Conservation (phyloP, 2,329 filamentous ascomycete genomes). For the Cladorrhinum sp. region DNA sequence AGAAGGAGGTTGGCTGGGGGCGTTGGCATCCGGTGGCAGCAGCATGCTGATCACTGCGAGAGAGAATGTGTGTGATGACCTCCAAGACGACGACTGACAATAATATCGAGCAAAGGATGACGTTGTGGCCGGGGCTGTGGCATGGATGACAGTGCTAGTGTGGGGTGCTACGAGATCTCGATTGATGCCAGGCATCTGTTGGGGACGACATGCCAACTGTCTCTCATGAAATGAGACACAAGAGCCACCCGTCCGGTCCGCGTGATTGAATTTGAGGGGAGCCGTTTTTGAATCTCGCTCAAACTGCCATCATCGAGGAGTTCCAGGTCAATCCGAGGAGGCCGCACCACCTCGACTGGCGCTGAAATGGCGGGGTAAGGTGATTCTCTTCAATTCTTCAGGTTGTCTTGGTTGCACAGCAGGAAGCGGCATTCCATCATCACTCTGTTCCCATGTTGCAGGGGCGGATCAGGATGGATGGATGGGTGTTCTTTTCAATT, state of each 20-base stretch:
- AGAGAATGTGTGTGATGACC: constrained; percentile 1
- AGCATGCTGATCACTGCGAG: background rate
- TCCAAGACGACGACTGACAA: background rate
- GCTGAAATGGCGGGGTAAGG: constrained; percentile 3
- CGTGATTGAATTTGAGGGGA: background rate
- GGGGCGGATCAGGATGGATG: background rate
- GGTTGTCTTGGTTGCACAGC: background rate
- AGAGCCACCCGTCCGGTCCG: background rate
- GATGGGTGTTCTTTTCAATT: background rate
- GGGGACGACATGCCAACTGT: background rate
- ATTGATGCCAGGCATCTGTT: background rate
- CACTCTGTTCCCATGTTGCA: background rate
- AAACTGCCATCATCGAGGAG: background rate
- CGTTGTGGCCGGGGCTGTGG: background rate
- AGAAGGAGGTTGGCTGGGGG: background rate
- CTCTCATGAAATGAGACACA: background rate
- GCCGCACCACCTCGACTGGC: too few relatives aligned
- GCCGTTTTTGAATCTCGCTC: background rate
- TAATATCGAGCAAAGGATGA: background rate
- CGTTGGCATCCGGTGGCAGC: background rate
- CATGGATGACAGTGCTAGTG: background rate
- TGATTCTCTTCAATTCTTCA: background rate
- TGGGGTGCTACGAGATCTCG: constrained; percentile 3
- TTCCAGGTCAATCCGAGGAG: constrained; percentile 8
- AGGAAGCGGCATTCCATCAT: background rate